phyloP scores from a whole-genome alignment of 495 filamentous ascomycete species.

The Trichoderma reesei region DNA sequence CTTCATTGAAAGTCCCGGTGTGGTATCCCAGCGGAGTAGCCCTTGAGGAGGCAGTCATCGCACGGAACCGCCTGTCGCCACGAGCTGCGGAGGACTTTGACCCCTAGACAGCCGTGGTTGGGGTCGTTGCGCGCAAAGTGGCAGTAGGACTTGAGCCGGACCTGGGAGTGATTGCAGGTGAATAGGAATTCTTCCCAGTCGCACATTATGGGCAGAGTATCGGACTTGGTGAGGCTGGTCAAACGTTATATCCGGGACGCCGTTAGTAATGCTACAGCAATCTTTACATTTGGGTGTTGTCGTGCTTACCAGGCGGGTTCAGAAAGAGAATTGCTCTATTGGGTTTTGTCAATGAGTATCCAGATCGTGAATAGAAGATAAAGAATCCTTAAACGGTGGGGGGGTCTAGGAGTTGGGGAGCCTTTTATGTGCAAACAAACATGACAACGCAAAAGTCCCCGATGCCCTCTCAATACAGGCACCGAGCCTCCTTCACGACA shows the following conservation, averaged over 20 bases:
- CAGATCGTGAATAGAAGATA: background rate
- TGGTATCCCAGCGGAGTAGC: background rate
- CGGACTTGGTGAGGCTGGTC: background rate
- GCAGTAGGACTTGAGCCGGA: constrained; percentile 53
- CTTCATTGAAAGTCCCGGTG: background rate
- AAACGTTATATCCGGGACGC: background rate
- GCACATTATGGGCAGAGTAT: constrained; percentile 42
- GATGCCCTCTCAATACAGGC: background rate
- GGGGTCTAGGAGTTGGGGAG: background rate
- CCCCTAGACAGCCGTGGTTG: constrained; percentile 50
- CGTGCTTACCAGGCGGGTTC: too few relatives aligned
- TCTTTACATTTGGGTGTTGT: too few relatives aligned
- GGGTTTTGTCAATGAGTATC: too few relatives aligned
- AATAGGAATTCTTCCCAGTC: constrained; percentile 56
- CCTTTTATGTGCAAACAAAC: background rate
- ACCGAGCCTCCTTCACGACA: background rate
- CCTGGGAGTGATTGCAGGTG: constrained; percentile 44
- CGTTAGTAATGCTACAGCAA: background rate
- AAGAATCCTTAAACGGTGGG: background rate
- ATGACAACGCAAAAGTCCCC: background rate
- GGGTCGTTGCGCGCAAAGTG: constrained; percentile 61
- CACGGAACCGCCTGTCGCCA: constrained; percentile 43
- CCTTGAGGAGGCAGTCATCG: constrained; percentile 24
- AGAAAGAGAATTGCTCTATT: too few relatives aligned
- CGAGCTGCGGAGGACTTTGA: constrained; percentile 47